Evolutionary conservation across 331 rosid species (phyloP), one percentile per base, ranked within the genome.

Genomic region (Quercus phellos): DNA sequence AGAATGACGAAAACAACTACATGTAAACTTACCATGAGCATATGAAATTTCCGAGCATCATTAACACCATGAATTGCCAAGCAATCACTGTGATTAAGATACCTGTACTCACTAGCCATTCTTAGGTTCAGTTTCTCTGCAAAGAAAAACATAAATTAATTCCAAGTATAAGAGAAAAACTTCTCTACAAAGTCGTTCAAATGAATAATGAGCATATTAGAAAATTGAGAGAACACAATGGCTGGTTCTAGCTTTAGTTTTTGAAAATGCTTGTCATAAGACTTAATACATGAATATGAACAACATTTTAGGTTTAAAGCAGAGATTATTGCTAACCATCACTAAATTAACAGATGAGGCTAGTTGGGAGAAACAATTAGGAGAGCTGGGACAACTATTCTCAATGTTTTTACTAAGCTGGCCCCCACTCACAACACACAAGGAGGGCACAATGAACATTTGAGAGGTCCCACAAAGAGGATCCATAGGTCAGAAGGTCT

Each of bases 31-130:
- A 93, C 99, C 96, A 70, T 80, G 66, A 95, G 96, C 79, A 14
- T 74, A 17, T 61, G 86, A 72, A 95, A 95, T 58, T 82, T 89
- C 77, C 35, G 79, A 63, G 90, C 91, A 82, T 95, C 99, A 74
- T 93, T 86, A 72, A 84, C 90, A 59, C 96, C 92, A 79, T 86
- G 90, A 83, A 93, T 89, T 77, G 80, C 82, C 84, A 89, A 70
- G 89, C 94, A 90, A 70, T 86, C 94, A 82, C 98, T 95, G 51
- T 93, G 97, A 80, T 85, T 95, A 72, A 95, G 98, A 87, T 88
- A 95, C 77, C 79, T 91, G 92, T 91, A 93, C 75, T 89, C 90
- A 6, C 94, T 82, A 73, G 94, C 93, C 76, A 1, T 74, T 86
- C 80, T 90, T 78, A 95, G 92, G 60, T 89, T 84, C 84, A 95